Conservation (phyloP, 2,329 filamentous ascomycete genomes). For the Gliomastix tumulicola region DNA sequence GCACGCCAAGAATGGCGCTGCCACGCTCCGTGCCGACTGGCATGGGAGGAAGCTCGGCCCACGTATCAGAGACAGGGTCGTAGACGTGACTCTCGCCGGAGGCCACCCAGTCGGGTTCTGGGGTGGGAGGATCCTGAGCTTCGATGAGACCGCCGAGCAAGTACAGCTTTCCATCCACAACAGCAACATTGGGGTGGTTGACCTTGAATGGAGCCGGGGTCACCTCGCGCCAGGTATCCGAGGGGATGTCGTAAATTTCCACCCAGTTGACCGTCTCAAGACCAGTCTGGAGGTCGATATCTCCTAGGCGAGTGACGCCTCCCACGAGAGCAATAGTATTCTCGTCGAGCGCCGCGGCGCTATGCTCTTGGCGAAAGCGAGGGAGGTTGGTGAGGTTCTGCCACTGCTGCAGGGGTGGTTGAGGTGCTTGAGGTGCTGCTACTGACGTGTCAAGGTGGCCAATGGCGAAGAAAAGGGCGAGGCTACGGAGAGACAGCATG, state of each 20-base stretch:
- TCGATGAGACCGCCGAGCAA: constrained; percentile 26
- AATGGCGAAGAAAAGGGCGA: too few relatives aligned
- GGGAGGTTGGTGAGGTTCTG: too few relatives aligned
- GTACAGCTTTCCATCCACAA: constrained; percentile 25
- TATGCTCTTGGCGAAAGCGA: too few relatives aligned
- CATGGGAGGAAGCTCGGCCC: constrained; percentile 16
- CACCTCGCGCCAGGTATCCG: constrained; percentile 17
- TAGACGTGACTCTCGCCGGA: constrained; percentile 19
- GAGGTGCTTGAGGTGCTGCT: too few relatives aligned
- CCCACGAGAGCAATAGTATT: too few relatives aligned
- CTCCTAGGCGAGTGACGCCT: too few relatives aligned
- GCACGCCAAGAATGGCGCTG: constrained; percentile 21
- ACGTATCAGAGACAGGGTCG: constrained; percentile 14
- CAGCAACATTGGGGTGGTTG: constrained; percentile 29
- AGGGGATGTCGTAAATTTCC: constrained; percentile 20
- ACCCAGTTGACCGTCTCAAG: too few relatives aligned
- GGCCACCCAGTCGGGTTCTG: constrained; percentile 17
- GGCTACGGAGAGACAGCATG: too few relatives aligned
- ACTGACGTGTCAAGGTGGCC: too few relatives aligned
- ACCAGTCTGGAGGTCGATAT: too few relatives aligned
- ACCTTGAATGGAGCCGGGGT: constrained; percentile 17
- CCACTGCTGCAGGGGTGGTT: too few relatives aligned
- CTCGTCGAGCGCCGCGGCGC: too few relatives aligned
- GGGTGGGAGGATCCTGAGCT: constrained; percentile 8
- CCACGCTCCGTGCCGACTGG: constrained; percentile 19